Evolutionary conservation across 371 early-diverging fungal species (phyloP), one percentile per base, ranked within the genome.

Genomic region (Rhizomucor miehei): DNA sequence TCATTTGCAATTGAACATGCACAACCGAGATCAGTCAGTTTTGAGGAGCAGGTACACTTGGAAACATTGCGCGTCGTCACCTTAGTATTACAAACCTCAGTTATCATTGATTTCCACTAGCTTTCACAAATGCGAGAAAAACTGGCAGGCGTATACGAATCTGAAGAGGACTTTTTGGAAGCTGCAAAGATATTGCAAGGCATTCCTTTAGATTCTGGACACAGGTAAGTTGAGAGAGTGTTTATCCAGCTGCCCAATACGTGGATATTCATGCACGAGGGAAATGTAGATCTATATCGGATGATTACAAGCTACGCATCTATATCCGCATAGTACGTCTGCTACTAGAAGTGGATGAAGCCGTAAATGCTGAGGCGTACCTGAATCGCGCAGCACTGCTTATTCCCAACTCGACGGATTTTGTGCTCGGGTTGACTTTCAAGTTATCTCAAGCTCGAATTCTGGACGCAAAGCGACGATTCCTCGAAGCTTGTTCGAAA

Each of bases 301-400:
- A 89, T 55, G 87, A 88, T 36, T 89, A 89, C 58, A 90, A 90
- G 52, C 77, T 89, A n/a, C 68, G 75, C 16, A 84, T 92, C 5
- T 92, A 92, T 60, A 85, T 94, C 51, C 88, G 87, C 21, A 92
- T 94, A 56, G 89, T 89, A 16, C 89, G 86, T 11, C 73, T 94
- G 13, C 65, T 90, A 9, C 76, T 94, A 38, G 93, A 93, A 63
- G 92, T 88, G 38, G 93, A 93, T 21, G 93, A 94, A 63, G 79
- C 89, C 9, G 81, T 86, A 21, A 57, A 74, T 20, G 93, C 95
- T 1, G 93, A 93, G 54, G 65, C 89, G 0, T 92, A 89, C 52
- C 69, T 94, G 17, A 91, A 91, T 56, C 85, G 93, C 12, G 91
- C 91, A 1, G 82, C 91, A 2, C 67, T 89, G 8, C 58, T 92